Conservation (phyloP, 2,329 filamentous ascomycete species). For the Grosmannia serpens region DNA sequence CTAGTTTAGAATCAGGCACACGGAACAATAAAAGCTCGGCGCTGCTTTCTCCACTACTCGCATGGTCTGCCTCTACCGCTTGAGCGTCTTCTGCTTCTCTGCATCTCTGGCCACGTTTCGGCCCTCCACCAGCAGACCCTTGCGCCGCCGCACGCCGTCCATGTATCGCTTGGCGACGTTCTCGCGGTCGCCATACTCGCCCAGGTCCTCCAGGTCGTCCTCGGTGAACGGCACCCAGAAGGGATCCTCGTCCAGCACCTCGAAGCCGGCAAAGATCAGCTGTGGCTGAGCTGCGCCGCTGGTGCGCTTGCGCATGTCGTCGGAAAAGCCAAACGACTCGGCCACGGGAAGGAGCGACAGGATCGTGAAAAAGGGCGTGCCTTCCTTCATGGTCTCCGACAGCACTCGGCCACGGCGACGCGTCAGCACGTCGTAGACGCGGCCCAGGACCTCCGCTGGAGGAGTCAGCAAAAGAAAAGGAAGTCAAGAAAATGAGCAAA, state of each 20-base stretch:
- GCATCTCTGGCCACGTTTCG: constrained; percentile 70
- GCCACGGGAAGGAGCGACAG: constrained; percentile 78
- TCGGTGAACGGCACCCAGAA: constrained; percentile 97
- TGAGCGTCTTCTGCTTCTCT: constrained; percentile 75
- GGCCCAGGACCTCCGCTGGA: constrained; percentile 87
- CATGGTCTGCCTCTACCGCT: constrained; percentile 30
- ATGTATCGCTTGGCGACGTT: constrained; percentile 96
- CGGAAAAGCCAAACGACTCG: constrained; percentile 89
- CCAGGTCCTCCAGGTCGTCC: constrained; percentile 90
- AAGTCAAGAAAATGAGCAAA: background rate
- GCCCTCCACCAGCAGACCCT: constrained; percentile 77
- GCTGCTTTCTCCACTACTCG: background rate
- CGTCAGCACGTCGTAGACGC: constrained; percentile 96
- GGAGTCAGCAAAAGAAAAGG: too few species aligned
- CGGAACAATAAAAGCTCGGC: constrained; percentile 15
- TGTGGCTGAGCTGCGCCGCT: constrained; percentile 86
- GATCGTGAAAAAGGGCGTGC: constrained; percentile 94
- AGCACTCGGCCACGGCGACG: constrained; percentile 81
- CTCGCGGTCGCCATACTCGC: constrained; percentile 84
- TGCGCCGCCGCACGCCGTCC: constrained; percentile 74
- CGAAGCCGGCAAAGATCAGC: constrained; percentile 85
- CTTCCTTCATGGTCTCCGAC: constrained; percentile 84
- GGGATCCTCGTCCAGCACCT: constrained; percentile 87
- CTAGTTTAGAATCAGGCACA: background rate
- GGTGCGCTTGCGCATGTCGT: constrained; percentile 92